Conservation (phyloP, 2,329 filamentous ascomycete species). For the Clonostachys rosea region DNA sequence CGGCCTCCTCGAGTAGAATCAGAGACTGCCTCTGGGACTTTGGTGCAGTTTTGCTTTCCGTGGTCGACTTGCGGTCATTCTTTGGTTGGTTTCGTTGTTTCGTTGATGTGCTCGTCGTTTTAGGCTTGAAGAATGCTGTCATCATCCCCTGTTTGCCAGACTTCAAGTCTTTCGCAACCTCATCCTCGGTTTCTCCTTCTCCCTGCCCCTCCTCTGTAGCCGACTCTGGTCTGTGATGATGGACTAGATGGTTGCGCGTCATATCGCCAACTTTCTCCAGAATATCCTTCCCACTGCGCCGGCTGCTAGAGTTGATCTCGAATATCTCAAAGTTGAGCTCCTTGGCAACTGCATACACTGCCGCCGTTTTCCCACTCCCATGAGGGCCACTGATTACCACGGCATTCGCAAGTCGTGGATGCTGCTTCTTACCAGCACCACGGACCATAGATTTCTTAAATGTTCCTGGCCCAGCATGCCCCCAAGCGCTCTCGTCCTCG, state of each 20-base stretch:
- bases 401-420: conserved; percentile 59
- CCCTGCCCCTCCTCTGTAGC: conserved; percentile 9
- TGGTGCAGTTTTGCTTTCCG: conserved; percentile 14
- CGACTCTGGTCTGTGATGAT: conserved; percentile 31
- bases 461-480: conserved; percentile 26
- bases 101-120: conserved; percentile 22
- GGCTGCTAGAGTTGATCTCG: conserved; percentile 82
- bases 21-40: conserved; percentile 83
- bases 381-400: conserved; percentile 86
- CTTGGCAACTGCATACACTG: conserved; percentile 86
- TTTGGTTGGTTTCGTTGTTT: conserved; percentile 10
- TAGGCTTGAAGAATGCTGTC: conserved; percentile 72
- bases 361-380: conserved; percentile 89
- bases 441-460: conserved; percentile 51
- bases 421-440: conserved; percentile 34
- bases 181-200: conserved; percentile 18
- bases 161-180: conserved; percentile 46
- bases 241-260: conserved; percentile 90
- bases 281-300: conserved; percentile 84
- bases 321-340: conserved; percentile 93
- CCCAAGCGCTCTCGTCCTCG: conserved; percentile 50
- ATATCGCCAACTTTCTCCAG: conserved; percentile 93
- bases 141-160: conserved; percentile 74
- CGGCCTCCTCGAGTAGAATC: conserved; percentile 90
- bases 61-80: conserved; percentile 18